A percentile compares a stretch with the other conserved stretches of the same genome.
Evolutionary conservation across 2,329 filamentous ascomycete genomes (phyloP).

Genomic region (Monascus ruber): DNA sequence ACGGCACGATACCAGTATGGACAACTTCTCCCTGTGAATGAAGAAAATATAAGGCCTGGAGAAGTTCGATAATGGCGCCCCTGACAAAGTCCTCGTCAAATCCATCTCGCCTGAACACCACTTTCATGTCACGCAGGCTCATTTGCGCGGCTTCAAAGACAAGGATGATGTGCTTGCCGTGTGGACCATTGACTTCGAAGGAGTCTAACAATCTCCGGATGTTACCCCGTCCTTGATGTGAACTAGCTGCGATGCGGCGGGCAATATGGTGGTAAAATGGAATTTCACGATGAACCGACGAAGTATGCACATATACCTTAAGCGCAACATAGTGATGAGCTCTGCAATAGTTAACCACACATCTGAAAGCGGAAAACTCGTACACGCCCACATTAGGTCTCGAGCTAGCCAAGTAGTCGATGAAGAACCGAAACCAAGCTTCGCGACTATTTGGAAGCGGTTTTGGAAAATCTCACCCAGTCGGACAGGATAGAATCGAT

Average conservation of each 20-base stretch:
- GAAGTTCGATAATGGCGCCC: constrained; percentile 13
- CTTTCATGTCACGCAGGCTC: constrained; percentile 13
- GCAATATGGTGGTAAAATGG: constrained; percentile 16
- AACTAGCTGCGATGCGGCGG: constrained; percentile 5
- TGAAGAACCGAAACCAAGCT: constrained; percentile 19
- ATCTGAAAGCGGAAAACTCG: constrained; percentile 1
- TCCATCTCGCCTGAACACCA: constrained; percentile 8
- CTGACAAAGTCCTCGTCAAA: constrained; percentile 12
- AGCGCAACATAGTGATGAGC: constrained; percentile 11
- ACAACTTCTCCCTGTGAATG: constrained; percentile 16
- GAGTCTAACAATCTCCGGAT: constrained; percentile 20
- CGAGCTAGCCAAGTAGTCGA: constrained; percentile 19
- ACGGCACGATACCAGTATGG: constrained; percentile 24
- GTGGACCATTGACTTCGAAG: constrained; percentile 18
- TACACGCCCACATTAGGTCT: constrained; percentile 10
- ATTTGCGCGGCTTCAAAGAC: constrained; percentile 18
- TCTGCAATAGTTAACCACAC: constrained; percentile 7
- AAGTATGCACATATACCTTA: constrained; percentile 14
- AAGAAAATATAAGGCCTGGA: constrained; percentile 19
- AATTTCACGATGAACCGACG: constrained; percentile 14
- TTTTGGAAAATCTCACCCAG: constrained; percentile 14
- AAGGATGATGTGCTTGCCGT: constrained; percentile 17
- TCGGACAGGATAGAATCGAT: constrained; percentile 15
- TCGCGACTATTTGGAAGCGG: constrained; percentile 16
- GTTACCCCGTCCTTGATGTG: constrained; percentile 13